These are phyloP conservation scores for Pseudotsuga menziesii DNA, from an alignment of 75 land plant species.

Conservation along the genomic window DNA sequence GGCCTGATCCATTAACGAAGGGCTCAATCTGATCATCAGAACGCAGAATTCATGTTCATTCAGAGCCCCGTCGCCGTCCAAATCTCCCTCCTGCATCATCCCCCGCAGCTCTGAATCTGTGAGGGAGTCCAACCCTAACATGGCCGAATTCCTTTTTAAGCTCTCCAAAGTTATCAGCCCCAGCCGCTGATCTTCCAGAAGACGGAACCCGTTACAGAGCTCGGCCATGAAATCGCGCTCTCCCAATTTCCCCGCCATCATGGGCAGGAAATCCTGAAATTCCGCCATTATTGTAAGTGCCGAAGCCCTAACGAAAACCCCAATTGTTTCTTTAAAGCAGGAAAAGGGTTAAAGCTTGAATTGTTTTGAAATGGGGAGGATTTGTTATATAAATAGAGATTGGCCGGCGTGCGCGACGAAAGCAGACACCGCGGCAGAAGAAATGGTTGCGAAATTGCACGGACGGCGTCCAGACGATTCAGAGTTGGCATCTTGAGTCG, in stretches of 20 bases:
- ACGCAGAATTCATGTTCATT: conserved; percentile 70
- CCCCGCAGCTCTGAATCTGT: conserved; percentile 49
- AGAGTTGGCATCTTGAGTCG: too few relatives aligned
- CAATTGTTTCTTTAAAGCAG: background rate
- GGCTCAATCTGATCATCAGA: conserved; percentile 72
- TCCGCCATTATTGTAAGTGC: conserved; percentile 8
- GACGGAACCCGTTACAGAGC: conserved; percentile 63
- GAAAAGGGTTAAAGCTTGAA: too few relatives aligned
- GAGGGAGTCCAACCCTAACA: conserved; percentile 53
- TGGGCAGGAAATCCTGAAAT: conserved; percentile 62
- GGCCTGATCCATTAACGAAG: conserved; percentile 44
- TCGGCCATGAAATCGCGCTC: conserved; percentile 56
- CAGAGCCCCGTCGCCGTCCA: conserved; percentile 64
- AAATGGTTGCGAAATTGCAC: too few relatives aligned
- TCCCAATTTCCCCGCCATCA: conserved; percentile 72
- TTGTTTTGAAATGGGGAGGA: too few relatives aligned
- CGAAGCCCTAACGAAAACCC: background rate
- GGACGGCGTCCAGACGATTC: too few relatives aligned
- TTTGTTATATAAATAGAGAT: too few relatives aligned
- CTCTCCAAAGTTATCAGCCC: conserved; percentile 56
- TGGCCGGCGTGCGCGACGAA: too few relatives aligned
- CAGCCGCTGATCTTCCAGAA: conserved; percentile 49
- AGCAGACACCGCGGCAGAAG: too few relatives aligned
- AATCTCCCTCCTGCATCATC: conserved; percentile 63
- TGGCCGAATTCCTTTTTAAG: conserved; percentile 35